Conservation (phyloP, 352 stramenopile genomes). For the Plasmopara viticola region DNA sequence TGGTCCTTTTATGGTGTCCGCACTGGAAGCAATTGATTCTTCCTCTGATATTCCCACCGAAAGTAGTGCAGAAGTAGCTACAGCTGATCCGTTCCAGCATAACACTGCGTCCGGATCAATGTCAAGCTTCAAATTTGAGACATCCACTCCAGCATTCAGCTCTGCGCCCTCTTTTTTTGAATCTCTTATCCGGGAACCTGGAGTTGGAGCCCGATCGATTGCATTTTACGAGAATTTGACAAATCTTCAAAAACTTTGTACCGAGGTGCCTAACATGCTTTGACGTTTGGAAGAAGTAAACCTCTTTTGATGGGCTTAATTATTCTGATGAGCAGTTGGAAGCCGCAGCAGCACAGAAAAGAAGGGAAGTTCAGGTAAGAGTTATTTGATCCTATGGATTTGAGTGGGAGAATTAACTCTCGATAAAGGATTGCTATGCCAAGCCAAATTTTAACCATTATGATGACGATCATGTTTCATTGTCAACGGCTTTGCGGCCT, state of each 20-base stretch:
- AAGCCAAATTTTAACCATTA: constrained; percentile 35
- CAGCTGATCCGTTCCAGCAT: neutral
- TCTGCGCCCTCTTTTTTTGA: constrained; percentile 47
- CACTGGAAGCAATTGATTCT: constrained; percentile 1
- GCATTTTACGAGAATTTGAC: constrained; percentile 39
- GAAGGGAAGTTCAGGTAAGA: constrained; percentile 14
- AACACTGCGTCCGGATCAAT: neutral
- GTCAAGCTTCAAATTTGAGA: neutral
- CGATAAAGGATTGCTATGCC: constrained; percentile 20
- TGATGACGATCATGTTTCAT: constrained; percentile 7
- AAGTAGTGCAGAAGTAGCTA: neutral
- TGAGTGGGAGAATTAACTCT: neutral
- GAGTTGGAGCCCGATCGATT: constrained; percentile 17
- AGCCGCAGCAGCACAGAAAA: constrained; percentile 8
- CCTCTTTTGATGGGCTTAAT: neutral
- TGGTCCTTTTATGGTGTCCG: neutral
- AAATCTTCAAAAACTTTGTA: constrained; percentile 28
- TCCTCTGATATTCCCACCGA: neutral
- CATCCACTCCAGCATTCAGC: constrained; percentile 22
- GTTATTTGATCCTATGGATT: neutral
- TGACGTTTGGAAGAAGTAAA: neutral
- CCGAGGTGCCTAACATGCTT: constrained; percentile 23
- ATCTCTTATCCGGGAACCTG: constrained; percentile 35
- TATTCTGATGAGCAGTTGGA: constrained; percentile 13
- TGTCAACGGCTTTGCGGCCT: constrained; percentile 1